Base-by-base conservation (phyloP, 768 basidiomycete genomes). In the Leccinum barrowsii region DNA sequence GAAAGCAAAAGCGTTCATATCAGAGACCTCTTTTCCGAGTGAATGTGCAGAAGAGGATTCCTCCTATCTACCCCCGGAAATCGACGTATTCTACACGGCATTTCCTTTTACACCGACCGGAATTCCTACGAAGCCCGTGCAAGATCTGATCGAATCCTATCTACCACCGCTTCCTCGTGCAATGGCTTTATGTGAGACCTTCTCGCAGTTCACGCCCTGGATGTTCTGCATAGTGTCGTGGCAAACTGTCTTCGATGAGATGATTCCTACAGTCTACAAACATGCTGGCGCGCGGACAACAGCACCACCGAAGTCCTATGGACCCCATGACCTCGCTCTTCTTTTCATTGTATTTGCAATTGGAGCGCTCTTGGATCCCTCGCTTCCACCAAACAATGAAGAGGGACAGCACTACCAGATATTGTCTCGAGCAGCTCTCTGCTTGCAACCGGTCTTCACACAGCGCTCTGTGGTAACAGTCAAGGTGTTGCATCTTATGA, bases 371-470 rank as follows among this genome's bases (percentile, higher is more conserved):
- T 75, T 82, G 2, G 81, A 83, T 62, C 74, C 80, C 21, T 64
- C 73, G 35, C 67, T 80, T 49, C 73, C 74, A 44, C 77, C 81
- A 2, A 80, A 78, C 57, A 80, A 77, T 61, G 66, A 76, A n/a
- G 80, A 82, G 60, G 80, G 79, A 7, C 80, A 81, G 50, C 80
- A 81, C 65, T 82, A 82, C 63, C 77, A 81, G 59, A 74, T 73
- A 32, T 72, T 83, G 2, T 74, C 78, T n/a, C 73, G 75, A 58
- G 80, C 81, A 13, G 75, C 81, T 4, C 52, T 82, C 26, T 73
- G 76, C 17, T 71, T 82, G 19, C 81, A 82, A 57, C 72, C 79
- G 6, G 71, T 82, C 10, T 58, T 82, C 32, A 70, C 67, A 26
- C 69, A 78, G 37, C 74, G 76, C 48, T 82, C 81, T 10, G 62